Conservation (phyloP, 2,329 filamentous ascomycete species). For the Colletotrichum higginsianum region DNA sequence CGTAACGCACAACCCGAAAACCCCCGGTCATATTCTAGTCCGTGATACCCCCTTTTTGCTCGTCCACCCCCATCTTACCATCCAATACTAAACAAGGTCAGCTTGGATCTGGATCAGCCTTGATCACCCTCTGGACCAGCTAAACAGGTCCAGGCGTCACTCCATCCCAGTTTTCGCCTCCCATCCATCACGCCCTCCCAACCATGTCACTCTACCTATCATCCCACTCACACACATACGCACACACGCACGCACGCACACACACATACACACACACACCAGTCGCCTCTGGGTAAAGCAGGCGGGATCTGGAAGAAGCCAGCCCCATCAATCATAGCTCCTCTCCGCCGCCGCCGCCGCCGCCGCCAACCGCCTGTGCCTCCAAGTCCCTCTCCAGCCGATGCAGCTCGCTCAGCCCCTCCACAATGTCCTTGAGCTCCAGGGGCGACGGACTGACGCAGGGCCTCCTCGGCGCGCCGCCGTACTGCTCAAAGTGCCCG, state of each 20-base stretch:
- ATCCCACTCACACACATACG: not conserved
- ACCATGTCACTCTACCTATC: not conserved
- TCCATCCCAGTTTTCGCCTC: not conserved
- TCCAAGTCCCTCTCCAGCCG: slow-evolving; percentile 52
- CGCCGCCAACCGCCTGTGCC: slow-evolving; percentile 25
- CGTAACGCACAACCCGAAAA: not conserved
- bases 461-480: slow-evolving; percentile 57
- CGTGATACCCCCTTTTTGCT: not conserved
- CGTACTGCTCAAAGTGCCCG: slow-evolving; percentile 57
- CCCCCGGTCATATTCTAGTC: not conserved
- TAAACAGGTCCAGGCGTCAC: not conserved
- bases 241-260: no score
- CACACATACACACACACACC: no score
- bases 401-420: slow-evolving; percentile 55
- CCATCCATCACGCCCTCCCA: slow-evolving; percentile 1
- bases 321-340: slow-evolving; percentile 19
- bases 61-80: not conserved
- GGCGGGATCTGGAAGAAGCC: not conserved
- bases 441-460: slow-evolving; percentile 54
- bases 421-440: slow-evolving; percentile 52
- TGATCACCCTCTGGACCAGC: not conserved
- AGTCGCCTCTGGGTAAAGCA: not conserved
- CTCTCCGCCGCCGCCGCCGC: not conserved
- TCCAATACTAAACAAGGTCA: not conserved
- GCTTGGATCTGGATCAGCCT: not conserved